Evolutionary conservation across 2,329 filamentous ascomycete species (phyloP).

Genomic region (Fusarium annulatum): DNA sequence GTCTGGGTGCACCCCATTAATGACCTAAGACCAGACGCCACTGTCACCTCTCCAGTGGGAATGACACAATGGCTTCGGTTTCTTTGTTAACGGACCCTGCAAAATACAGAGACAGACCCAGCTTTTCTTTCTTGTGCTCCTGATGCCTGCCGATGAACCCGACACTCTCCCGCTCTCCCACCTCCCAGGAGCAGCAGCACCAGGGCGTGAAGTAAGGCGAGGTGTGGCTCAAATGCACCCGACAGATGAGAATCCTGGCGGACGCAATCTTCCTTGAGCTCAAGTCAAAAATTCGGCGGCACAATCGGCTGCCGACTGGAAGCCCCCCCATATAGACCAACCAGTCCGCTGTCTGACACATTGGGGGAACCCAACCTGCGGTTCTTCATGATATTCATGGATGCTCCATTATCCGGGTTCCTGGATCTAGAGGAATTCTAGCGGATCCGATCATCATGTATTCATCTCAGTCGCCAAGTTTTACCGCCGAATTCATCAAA

Average conservation of each 20-base stretch:
- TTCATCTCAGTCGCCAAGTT: slow-evolving; percentile 28
- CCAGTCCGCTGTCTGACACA: slow-evolving; percentile 28
- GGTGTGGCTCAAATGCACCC: slow-evolving; percentile 35
- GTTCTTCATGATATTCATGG: slow-evolving; percentile 34
- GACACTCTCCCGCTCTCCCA: slow-evolving; percentile 14
- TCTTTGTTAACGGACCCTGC: slow-evolving; percentile 26
- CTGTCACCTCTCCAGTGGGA: slow-evolving; percentile 39
- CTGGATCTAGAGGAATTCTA: slow-evolving; percentile 25
- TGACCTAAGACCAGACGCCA: slow-evolving; percentile 38
- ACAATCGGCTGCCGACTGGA: slow-evolving; percentile 36
- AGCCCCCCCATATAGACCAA: slow-evolving; percentile 35
- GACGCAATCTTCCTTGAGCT: slow-evolving; percentile 31
- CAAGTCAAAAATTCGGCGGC: slow-evolving; percentile 38
- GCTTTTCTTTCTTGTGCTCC: slow-evolving; percentile 28
- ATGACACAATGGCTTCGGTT: slow-evolving; percentile 40
- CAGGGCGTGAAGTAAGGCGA: slow-evolving; percentile 34
- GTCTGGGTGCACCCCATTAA: slow-evolving; percentile 29
- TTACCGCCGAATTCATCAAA: slow-evolving; percentile 42
- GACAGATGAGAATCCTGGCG: slow-evolving; percentile 23
- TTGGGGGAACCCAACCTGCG: slow-evolving; percentile 19
- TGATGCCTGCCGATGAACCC: slow-evolving; percentile 34
- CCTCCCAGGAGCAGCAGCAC: background rate
- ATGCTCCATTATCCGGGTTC: slow-evolving; percentile 13
- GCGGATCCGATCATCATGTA: slow-evolving; percentile 33
- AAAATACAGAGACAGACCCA: slow-evolving; percentile 22